Conservation (phyloP, 2,329 filamentous ascomycete genomes). For the Fusarium goolgardi region DNA sequence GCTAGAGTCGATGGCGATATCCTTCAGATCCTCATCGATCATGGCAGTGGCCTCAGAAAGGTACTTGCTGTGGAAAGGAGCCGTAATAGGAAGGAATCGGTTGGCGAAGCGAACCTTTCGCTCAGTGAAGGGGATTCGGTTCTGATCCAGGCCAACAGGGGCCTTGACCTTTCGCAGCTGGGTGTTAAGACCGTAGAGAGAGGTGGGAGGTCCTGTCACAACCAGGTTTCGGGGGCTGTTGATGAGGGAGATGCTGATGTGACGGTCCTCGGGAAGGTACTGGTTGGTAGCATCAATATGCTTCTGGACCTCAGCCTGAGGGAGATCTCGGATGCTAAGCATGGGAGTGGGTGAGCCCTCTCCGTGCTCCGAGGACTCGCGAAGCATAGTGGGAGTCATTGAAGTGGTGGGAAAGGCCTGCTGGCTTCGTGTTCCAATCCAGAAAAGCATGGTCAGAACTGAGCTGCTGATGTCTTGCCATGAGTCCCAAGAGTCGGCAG, state of each 20-base stretch:
- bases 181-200: constrained; percentile 93
- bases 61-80: constrained; percentile 98
- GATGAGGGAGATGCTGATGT: constrained; percentile 94
- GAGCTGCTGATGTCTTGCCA: constrained; percentile 83
- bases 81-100: constrained; percentile 96
- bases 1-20: constrained; percentile 78
- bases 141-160: constrained; percentile 96
- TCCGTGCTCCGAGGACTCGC: constrained; percentile 92
- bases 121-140: constrained; percentile 91
- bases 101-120: constrained; percentile 97
- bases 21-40: constrained; percentile 88
- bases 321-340: constrained; percentile 95
- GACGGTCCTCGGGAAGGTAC: constrained; percentile 90
- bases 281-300: constrained; percentile 98
- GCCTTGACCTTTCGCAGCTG: constrained; percentile 97
- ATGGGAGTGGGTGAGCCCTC: constrained; percentile 97
- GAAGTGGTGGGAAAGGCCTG: constrained; percentile 97
- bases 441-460: constrained; percentile 93
- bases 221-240: constrained; percentile 98
- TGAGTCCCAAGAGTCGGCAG: constrained; percentile 91
- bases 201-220: constrained; percentile 94
- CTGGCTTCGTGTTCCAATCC: constrained; percentile 97
- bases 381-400: constrained; percentile 87
- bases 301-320: constrained; percentile 88
- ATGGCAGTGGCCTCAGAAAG: constrained; percentile 82